Evolutionary conservation across 306 rosid genomes (phyloP), one percentile per base, ranked within the genome.

Genomic region (Mimosa pudica): DNA sequence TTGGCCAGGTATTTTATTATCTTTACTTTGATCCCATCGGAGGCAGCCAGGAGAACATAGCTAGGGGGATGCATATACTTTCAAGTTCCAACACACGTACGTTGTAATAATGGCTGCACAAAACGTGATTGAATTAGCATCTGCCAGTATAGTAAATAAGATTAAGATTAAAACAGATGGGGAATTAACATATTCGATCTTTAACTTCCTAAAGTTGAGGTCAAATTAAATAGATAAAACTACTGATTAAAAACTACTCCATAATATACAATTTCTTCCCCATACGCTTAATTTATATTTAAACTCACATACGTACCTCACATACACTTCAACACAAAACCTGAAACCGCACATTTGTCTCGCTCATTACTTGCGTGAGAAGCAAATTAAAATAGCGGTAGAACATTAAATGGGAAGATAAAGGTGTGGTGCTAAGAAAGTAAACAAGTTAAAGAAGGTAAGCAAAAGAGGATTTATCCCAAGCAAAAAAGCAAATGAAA

Each of bases 401-500:
- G 9, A 67, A 16, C 1, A 64, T 36, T 65, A 8, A 65, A 36
- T n/a, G 3, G n/a, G 70, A 4, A 68, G 6, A 18, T 5, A 42
- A 18, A 68, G 2, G 17, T 1, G 33, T 68, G 20, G 35, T n/a
- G 49, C 18, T 68, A 10, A 0, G 54, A 18, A n/a, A n/a, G 9
- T 58, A 8, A 66, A n/a, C 46, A 68, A 62, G 0, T 11, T 44
- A 24, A 10, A 70, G 57, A 10, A 2, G 2, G 17, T 10, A 8
- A 33, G 41, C 10, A 5, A 8, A 74, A 58, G 16, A 42, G 66
- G 45, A 81, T 12, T 57, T 75, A 46, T 74, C 35, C 71, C 18
- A 12, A 12, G 8, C 30, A 64, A 41, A 49, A 76, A 58, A 76
- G 81, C 17, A 17, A 24, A 62, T 32, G 35, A 45, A 72, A 74